Evolutionary conservation across 352 stramenopile species (phyloP).

Genomic region (Phytopythium chamaehyphon): DNA sequence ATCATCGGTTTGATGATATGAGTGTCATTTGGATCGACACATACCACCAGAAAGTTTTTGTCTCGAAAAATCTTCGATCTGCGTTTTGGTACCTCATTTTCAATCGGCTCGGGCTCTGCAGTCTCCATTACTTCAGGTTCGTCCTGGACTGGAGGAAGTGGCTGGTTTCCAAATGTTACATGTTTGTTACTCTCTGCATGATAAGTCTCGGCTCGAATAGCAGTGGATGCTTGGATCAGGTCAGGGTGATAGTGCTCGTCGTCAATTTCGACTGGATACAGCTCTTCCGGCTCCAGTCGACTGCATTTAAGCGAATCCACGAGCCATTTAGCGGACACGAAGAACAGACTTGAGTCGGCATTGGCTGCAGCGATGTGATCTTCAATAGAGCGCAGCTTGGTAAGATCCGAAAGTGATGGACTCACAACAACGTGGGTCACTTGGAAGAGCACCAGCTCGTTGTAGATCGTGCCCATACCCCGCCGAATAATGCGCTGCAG

Average conservation of each 20-base stretch:
- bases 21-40: slow-evolving; percentile 37
- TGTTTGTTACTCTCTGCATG: not conserved
- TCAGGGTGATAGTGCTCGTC: slow-evolving; percentile 11
- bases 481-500: slow-evolving; percentile 53
- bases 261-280: slow-evolving; percentile 65
- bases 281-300: slow-evolving; percentile 47
- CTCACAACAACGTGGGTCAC: slow-evolving; percentile 73
- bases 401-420: slow-evolving; percentile 31
- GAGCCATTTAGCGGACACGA: slow-evolving; percentile 63
- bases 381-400: slow-evolving; percentile 28
- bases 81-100: not conserved
- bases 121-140: no score
- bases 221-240: not conserved
- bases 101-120: no score
- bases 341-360: slow-evolving; percentile 27
- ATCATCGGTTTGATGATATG: slow-evolving; percentile 35
- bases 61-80: slow-evolving; percentile 29
- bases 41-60: slow-evolving; percentile 61
- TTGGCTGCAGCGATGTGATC: slow-evolving; percentile 22
- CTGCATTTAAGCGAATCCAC: slow-evolving; percentile 55
- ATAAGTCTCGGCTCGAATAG: not conserved
- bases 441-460: slow-evolving; percentile 43
- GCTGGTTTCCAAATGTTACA: not conserved
- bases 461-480: slow-evolving; percentile 71
- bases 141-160: not conserved